Base-by-base conservation (phyloP, 2,329 filamentous ascomycete species). In the Fusarium sp. region DNA sequence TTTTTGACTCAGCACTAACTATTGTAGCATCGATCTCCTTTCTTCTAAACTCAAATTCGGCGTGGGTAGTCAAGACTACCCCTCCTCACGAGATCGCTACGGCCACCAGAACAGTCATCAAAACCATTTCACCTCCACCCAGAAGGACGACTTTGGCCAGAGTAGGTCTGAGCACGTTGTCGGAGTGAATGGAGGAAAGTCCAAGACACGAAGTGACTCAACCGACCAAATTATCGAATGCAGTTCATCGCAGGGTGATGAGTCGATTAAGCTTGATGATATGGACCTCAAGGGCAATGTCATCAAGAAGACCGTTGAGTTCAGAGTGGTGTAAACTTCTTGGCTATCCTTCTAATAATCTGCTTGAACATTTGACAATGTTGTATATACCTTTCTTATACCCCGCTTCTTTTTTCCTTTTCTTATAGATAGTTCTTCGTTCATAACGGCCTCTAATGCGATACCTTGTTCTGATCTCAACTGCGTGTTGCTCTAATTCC, bases 21-120 rank as follows among this genome's bases (percentile, higher is more conserved):
- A 11, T 0, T 18, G 5, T 3, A 75, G 78, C 32, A 78, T 80
- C 30, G 78, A 80, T 55, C 70, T 80, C 0, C 70, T 80, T 3
- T 78, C 78, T 4, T 79, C 78, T 2, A 78, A 78, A 24, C 71
- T 78, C 8, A 65, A 73, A n/a, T 75, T 75, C 54, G 61, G 44
- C 4, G 30, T 25, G 7, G 53, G 58, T 2, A 58, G 58, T 12
- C 64, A 58, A 15, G 56, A 67, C 15, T 67, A 62, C 20, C 60
- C 68, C 0, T 70, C 68, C 4, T 66, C 63, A 18, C 62, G 62
- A 3, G 63, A 66, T 45, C 62, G 62, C 8, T 66, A 66, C 24
- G 12, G 27, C 1, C 54, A 66, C 10, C 67, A 59, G 2, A 67
- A 27, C 27, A 62, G 54, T 6, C 64, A 62, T 9, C 56, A 38